Base-by-base conservation (phyloP, 2,329 filamentous ascomycete species). In the Apiospora rasikravindrae region DNA sequence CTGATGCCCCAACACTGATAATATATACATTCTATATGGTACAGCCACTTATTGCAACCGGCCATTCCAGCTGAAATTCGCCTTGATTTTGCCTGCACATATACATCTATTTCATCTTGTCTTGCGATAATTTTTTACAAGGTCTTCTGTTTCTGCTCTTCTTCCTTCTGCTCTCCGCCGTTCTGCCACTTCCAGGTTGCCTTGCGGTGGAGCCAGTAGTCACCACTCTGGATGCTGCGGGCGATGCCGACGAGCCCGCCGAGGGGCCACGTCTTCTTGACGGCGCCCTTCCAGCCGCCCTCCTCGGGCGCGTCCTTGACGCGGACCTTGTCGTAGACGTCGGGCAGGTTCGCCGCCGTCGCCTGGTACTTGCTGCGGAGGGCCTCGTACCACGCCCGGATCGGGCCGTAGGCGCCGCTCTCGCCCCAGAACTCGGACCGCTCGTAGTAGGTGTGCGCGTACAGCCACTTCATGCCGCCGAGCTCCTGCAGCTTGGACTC, bases 371-470 rank as follows among this genome's bases (percentile, higher is more conserved):
- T 92, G 33, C 78, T 73, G 22, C 92, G 84, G 75, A 94, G 83
- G 1, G 78, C 83, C 44, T 93, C 87, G 79, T 94, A 94, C 86
- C 87, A 89, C 26, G 47, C 40, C 44, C 26, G 24, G 44, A 33
- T n/a, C 16, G 45, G 19, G 13, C 19, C 69, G 51, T 70, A 53
- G 33, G 79, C 77, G 61, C 84, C 86, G 79, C 93, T 93, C 70
- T 90, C 84, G 49, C 83, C 77, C 91, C 91, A 93, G 82, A 93
- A 94, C 78, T 93, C 89, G 0, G 87, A 83, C 78, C 93, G 88
- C n/a, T 88, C 87, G 81, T 96, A 96, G 83, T 95, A 97, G 0
- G 93, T 92, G 78, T 96, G 93, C 2, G 94, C 94, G 81, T 97
- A 97, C 16, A 97, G 85, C 92, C 94, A 96, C 84, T 97, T 97